Evolutionary conservation across 306 rosid species (phyloP).

Genomic region (Gleditsia sinensis): DNA sequence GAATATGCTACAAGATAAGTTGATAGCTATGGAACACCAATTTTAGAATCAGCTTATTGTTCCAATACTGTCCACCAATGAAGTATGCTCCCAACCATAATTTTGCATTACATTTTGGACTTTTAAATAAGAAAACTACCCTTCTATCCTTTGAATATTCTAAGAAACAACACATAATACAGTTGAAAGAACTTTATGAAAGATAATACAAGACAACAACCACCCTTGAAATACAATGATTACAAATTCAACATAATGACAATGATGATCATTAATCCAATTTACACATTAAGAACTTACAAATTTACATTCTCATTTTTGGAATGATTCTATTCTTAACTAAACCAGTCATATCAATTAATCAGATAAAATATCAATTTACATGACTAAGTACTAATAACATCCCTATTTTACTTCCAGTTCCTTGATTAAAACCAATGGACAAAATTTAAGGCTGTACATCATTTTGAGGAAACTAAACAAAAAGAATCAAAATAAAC

Average conservation of each 20-base stretch:
- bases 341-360: neutral
- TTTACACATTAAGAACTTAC: neutral
- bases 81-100: no score
- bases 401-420: neutral
- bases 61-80: no score
- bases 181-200: neutral
- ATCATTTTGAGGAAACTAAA: neutral
- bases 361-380: neutral
- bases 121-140: no score
- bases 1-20: no score
- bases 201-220: neutral
- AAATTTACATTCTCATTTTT: neutral
- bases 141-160: no score
- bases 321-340: neutral
- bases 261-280: neutral
- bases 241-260: neutral
- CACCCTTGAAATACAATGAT: neutral
- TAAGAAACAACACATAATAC: neutral
- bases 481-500: neutral
- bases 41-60: no score
- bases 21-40: no score
- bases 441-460: neutral
- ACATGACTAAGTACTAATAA: neutral
- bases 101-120: no score
- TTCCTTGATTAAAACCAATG: neutral